Base-by-base conservation (phyloP, 495 filamentous ascomycete genomes). In the Thozetella sp. region DNA sequence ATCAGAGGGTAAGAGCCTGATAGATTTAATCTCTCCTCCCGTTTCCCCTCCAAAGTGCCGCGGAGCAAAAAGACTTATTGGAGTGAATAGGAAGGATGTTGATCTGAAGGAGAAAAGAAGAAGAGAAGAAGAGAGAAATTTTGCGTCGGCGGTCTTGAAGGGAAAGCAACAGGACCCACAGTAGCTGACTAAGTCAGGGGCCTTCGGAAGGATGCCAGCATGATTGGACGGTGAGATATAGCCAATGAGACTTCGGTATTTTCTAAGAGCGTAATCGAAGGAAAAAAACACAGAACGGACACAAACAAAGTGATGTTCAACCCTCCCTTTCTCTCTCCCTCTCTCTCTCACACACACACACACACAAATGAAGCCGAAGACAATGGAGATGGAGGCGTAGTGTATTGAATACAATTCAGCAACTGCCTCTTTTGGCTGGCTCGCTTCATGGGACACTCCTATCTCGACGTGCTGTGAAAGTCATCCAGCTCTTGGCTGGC, bases 51-150 rank as follows among this genome's bases (percentile, higher is more conserved):
- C 84, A 85, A 80, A 75, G 79, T 80, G 79, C 73, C 83, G 83
- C 82, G 76, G 81, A 69, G 63, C 75, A 75, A 67, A 56, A 67
- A 56, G 77, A 79, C 76, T 69, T 71, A 83, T 81, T 85, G 86
- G 89, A 92, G 88, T 91, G 88, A 90, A 92, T 92, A 84, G 81
- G 87, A 83, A 89, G 88, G 89, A 87, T 85, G 72, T 71, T 82
- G 85, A 86, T 87, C 74, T 83, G 78, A 86, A 78, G 75, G 74
- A 69, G 74, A 81, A 73, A 72, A 74, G 81, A 72, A 66, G 70
- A 69, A 70, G 65, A 71, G 60, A 59, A 61, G 51, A 65, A 66
- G 45, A 22, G 24, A 63, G 63, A 56, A 51, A 25, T 52, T 48
- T 48, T 48, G 11, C 11, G 30, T 17, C 43, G 54, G 59, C 45